These are phyloP conservation scores for Kwoniella newhampshirensis DNA, from an alignment of 768 basidiomycete genomes.

Conservation along the genomic window DNA sequence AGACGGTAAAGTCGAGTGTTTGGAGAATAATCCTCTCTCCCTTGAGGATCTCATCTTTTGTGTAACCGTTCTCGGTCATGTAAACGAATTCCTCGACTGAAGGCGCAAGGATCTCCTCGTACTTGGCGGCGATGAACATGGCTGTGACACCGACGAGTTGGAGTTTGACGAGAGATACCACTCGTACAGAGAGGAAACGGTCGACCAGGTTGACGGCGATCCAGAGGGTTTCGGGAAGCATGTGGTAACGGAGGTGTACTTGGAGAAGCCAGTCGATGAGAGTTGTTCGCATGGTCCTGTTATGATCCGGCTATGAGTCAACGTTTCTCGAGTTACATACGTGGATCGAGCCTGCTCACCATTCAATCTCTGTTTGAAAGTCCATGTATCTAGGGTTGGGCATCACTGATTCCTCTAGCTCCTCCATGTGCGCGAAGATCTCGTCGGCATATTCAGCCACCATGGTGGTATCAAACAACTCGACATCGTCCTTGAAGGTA, in stretches of 20 bases:
- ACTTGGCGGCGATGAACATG: slow-evolving; percentile 98
- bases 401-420: slow-evolving; percentile 78
- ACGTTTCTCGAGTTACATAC: background rate
- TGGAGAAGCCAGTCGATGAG: slow-evolving; percentile 98
- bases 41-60: slow-evolving; percentile 93
- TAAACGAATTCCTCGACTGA: slow-evolving; percentile 92
- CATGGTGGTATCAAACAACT: slow-evolving; percentile 86
- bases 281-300: slow-evolving; percentile 91
- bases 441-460: slow-evolving; percentile 98
- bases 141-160: slow-evolving; percentile 97
- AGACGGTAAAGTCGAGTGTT: slow-evolving; percentile 90
- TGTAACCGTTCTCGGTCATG: slow-evolving; percentile 95
- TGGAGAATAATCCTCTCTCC: slow-evolving; percentile 93
- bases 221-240: slow-evolving; percentile 99
- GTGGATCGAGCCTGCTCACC: slow-evolving; percentile 35
- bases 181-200: slow-evolving; percentile 82
- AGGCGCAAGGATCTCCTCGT: slow-evolving; percentile 97
- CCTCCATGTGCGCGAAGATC: slow-evolving; percentile 93
- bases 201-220: slow-evolving; percentile 97
- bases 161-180: slow-evolving; percentile 83
- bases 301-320: slow-evolving; percentile 29
- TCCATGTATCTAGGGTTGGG: slow-evolving; percentile 91
- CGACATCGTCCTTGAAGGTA: slow-evolving; percentile 68
- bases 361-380: slow-evolving; percentile 79
- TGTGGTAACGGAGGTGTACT: slow-evolving; percentile 96